Conservation (phyloP, 2,329 filamentous ascomycete species). For the Cladosporium sp. region DNA sequence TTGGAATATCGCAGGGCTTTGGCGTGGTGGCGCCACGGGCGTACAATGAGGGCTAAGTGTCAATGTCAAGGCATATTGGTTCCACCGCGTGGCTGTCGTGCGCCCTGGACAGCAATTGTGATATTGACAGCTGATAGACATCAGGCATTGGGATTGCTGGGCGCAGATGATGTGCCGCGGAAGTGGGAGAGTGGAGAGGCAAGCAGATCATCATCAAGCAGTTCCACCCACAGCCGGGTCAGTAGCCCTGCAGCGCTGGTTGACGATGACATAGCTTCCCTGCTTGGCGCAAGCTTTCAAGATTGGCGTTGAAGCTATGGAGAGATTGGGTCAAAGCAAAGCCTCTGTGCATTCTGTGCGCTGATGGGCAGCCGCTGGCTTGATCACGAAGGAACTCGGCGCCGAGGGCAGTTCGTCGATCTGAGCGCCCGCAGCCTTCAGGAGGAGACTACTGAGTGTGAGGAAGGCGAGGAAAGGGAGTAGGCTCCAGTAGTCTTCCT, state of each 20-base stretch:
- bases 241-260: too few species aligned
- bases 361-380: neutral
- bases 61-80: neutral
- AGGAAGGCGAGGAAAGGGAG: neutral
- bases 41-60: neutral
- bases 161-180: neutral
- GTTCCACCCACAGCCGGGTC: neutral
- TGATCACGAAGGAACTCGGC: neutral
- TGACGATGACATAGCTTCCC: neutral
- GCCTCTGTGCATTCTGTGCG: neutral
- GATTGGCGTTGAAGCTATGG: neutral
- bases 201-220: neutral
- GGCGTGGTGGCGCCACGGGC: neutral
- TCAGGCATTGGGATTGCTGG: constrained; percentile 1
- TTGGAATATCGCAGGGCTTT: neutral
- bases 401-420: constrained; percentile 3
- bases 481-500: neutral
- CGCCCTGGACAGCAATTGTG: neutral
- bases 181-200: neutral
- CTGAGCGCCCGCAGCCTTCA: neutral
- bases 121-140: neutral
- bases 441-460: too few species aligned
- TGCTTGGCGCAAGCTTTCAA: neutral
- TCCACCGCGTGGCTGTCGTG: neutral
- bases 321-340: neutral